These are phyloP conservation scores for Akanthomyces dipterigenus DNA, from an alignment of 2,329 filamentous ascomycete genomes.

Conservation along the genomic window DNA sequence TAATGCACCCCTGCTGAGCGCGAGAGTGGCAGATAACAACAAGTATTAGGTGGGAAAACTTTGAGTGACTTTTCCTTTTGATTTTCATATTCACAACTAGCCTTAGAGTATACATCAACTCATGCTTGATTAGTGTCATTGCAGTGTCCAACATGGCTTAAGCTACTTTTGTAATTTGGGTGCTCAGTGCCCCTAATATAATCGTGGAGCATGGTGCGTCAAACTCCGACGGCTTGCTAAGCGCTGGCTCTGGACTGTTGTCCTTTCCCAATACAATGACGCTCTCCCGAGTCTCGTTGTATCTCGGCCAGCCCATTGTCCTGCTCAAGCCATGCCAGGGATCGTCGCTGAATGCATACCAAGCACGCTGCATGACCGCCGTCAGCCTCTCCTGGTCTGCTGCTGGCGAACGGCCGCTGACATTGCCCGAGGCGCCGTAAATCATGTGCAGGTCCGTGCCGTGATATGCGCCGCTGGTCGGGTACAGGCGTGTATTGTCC, in stretches of 20 bases:
- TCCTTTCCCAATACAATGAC: conserved; percentile 21
- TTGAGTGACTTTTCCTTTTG: too few species aligned
- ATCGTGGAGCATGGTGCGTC: conserved; percentile 20
- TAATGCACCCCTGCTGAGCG: too few species aligned
- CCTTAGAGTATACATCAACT: background rate
- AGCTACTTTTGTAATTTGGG: background rate
- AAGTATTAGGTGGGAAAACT: too few species aligned
- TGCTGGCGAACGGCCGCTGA: conserved; percentile 30
- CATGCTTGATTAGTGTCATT: background rate
- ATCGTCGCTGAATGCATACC: conserved; percentile 33
- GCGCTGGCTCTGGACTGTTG: conserved; percentile 18
- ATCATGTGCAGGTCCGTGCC: conserved; percentile 41
- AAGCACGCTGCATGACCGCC: conserved; percentile 32
- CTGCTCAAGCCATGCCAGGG: conserved; percentile 27
- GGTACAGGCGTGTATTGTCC: conserved; percentile 39
- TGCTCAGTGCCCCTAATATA: conserved; percentile 18
- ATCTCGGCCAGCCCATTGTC: conserved; percentile 30
- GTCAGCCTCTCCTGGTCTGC: conserved; percentile 26
- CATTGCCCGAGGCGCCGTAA: conserved; percentile 33
- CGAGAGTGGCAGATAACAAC: background rate
- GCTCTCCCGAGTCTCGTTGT: conserved; percentile 18
- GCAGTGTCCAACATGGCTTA: background rate
- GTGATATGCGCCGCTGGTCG: conserved; percentile 41
- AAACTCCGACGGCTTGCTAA: conserved; percentile 21
- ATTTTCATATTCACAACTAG: background rate